Evolutionary conservation across 345 rosid genomes (phyloP).

Genomic region (Heritiera littoralis): DNA sequence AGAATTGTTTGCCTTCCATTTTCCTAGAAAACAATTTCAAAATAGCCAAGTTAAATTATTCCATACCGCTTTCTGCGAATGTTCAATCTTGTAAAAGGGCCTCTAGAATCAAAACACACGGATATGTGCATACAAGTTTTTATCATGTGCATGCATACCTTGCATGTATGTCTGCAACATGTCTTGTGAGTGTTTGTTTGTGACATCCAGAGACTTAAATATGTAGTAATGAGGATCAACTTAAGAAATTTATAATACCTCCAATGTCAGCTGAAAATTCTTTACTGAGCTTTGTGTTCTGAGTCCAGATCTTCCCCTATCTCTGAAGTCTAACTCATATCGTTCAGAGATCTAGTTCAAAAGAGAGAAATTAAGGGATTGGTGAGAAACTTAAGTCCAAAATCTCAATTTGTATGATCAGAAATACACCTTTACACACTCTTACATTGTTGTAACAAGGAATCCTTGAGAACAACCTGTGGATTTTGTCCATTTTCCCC

Average conservation of each 20-base stretch:
- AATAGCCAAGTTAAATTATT: not conserved
- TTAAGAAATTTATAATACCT: slow-evolving; percentile 42
- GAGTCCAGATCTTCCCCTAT: slow-evolving; percentile 75
- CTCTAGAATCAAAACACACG: not conserved
- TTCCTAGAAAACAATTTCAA: slow-evolving; percentile 37
- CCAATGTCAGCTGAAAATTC: slow-evolving; percentile 82
- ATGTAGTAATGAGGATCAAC: not conserved
- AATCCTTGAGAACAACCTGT: slow-evolving; percentile 58
- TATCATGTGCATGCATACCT: not conserved
- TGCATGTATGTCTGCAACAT: not conserved
- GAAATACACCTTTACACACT: not conserved
- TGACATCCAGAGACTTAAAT: not conserved
- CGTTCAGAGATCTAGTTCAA: slow-evolving; percentile 55
- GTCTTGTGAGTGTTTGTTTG: not conserved
- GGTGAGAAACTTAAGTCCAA: not conserved
- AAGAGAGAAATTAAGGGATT: not conserved
- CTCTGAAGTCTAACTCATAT: slow-evolving; percentile 82
- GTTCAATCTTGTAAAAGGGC: not conserved
- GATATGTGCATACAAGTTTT: not conserved
- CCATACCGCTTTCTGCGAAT: not conserved
- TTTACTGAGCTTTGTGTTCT: slow-evolving; percentile 73
- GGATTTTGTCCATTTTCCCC: slow-evolving; percentile 57
- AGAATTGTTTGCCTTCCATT: slow-evolving; percentile 70
- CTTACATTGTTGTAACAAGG: slow-evolving; percentile 76
- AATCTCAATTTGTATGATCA: not conserved